These are phyloP conservation scores for Hypomontagnella monticulosa DNA, from an alignment of 495 filamentous ascomycete genomes.

Conservation along the genomic window DNA sequence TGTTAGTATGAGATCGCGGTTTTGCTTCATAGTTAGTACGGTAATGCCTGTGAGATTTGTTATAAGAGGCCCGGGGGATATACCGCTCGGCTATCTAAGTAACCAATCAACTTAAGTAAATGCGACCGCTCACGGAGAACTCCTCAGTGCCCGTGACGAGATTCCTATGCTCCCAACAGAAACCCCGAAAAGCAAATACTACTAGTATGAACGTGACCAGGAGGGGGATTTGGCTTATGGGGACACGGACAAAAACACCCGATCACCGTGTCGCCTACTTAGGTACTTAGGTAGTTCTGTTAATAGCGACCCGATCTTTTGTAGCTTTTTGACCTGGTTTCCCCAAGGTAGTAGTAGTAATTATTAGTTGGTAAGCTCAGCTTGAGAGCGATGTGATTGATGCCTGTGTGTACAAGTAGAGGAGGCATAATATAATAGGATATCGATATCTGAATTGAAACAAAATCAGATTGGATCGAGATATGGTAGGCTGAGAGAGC, in stretches of 20 bases:
- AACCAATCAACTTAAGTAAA: background rate
- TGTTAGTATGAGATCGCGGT: slow-evolving; percentile 16
- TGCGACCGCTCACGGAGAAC: slow-evolving; percentile 12
- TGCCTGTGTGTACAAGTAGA: too few species aligned
- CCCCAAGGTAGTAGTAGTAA: too few species aligned
- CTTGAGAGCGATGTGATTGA: too few species aligned
- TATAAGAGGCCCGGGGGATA: slow-evolving; percentile 15
- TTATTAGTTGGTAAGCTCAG: too few species aligned
- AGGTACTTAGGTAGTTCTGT: background rate
- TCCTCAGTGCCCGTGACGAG: background rate
- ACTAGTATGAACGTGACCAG: background rate
- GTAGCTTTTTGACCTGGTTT: background rate
- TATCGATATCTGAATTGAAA: too few species aligned
- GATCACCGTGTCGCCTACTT: background rate
- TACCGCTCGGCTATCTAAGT: background rate
- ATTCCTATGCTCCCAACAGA: slow-evolving; percentile 7
- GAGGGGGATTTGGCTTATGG: slow-evolving; percentile 15
- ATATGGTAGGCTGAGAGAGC: too few species aligned
- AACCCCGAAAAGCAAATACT: slow-evolving; percentile 23
- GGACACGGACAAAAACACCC: background rate
- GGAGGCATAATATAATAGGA: too few species aligned
- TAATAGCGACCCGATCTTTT: background rate
- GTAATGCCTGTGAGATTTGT: slow-evolving; percentile 2
- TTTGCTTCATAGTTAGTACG: background rate
- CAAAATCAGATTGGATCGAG: too few species aligned